Evolutionary conservation across 176 grass and related monocot species (phyloP), one percentile per base, ranked within the genome.

Genomic region (Aegilops speltoides): DNA sequence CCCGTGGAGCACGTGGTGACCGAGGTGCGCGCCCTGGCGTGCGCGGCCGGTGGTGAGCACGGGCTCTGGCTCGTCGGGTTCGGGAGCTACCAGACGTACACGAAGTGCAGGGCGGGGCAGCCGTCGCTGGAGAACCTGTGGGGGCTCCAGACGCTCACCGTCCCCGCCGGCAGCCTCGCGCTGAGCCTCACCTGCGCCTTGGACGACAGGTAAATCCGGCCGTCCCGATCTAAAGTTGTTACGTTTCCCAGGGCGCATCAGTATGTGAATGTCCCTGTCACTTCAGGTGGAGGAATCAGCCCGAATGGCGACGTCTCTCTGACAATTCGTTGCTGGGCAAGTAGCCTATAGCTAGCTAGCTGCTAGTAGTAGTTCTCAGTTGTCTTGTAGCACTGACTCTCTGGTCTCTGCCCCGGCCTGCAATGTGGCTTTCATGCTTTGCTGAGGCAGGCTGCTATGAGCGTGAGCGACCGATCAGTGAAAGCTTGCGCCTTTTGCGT

Each of bases 91-190:
- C 88, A 98, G 86, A 87, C 86, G 16, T 95, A 95, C 88, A 92
- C 76, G 68, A 93, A 60, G 88, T 95, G 93, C 83, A 85, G 88
- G 66, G 78, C 61, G 34, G 95, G 95, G 60, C 85, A 88, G 75
- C 93, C 91, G 71, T 98, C 96, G 28, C 76, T 98, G 83, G 96
- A 95, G 78, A 87, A 6, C 79, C 62, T 98, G 15, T 98, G 95
- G 96, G 93, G 79, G 17, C 86, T 98, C 25, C 93, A 95, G 86
- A 88, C 89, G 75, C 84, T 95, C 78, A 89, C 90, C 76, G 88
- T 92, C 68, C 91, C 89, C 38, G 79, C 73, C 73, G 73, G 91
- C 38, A 85, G 90, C 86, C 93, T 95, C 76, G 88, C 88, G 32
- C 82, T 98, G 28, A 95, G 91, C 69, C 93, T 98, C 82, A 94